Evolutionary conservation across 2,329 filamentous ascomycete species (phyloP), one percentile per base, ranked within the genome.

Genomic region (Paracorniculantispora psalliotae): DNA sequence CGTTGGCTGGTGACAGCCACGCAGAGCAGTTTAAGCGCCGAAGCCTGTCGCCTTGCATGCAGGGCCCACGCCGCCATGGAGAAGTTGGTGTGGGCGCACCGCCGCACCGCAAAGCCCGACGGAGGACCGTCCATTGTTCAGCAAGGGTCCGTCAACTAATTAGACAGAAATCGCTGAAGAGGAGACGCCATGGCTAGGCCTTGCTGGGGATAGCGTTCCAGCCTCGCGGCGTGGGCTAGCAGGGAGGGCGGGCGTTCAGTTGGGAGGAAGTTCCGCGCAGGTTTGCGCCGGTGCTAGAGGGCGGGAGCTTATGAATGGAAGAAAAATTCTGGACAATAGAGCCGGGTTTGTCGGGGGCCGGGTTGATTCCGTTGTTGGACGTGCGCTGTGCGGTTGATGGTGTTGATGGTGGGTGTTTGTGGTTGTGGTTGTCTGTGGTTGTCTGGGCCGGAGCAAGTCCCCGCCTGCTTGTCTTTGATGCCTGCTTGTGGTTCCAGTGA

Each of bases 11-110:
- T 68, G 69, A 71, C 75, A 73, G 74, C 71, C 73, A 76, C 74
- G 69, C 39, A 69, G 71, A 65, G 70, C 68, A 70, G 68, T 73
- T 58, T 84, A 84, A 84, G 81, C 81, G 81, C 81, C 79, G 76
- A 78, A 71, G 75, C 75, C 77, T 81, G 78, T 77, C 75, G 70
- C 67, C 68, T 71, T 72, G 70, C 72, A 75, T 80, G 79, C 79
- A 79, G 75, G 52, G 73, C 75, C 74, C 69, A 70, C 69, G 69
- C 61, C 67, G 37, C 30, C 50, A 28, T 19, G 28, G 33, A 33
- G 23, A 41, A 48, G 17, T 26, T n/a, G n/a, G n/a, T n/a, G n/a
- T n/a, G n/a, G n/a, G n/a, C n/a, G n/a, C n/a, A n/a, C n/a, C n/a
- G n/a, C n/a, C n/a, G n/a, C n/a, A n/a, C n/a, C n/a, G n/a, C n/a